Evolutionary conservation across 2,329 filamentous ascomycete species (phyloP).

Genomic region (Alternaria metachromatica): DNA sequence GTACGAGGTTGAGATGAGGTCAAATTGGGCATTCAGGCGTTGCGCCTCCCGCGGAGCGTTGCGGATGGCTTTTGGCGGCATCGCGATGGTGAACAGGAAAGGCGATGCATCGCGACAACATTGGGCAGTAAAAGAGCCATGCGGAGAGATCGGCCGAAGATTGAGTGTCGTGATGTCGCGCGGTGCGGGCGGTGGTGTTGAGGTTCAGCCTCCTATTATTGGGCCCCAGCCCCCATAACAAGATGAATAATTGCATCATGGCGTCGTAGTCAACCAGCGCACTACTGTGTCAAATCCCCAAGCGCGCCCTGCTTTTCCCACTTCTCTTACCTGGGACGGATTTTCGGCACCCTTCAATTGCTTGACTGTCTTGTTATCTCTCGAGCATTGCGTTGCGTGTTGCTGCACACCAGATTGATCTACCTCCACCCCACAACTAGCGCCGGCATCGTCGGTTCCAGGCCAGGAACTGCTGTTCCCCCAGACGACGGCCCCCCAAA

Average conservation of each 20-base stretch:
- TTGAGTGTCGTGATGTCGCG: neutral
- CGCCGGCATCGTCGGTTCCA: conserved; percentile 29
- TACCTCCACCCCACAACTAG: conserved; percentile 24
- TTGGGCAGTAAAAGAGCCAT: neutral
- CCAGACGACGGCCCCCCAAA: conserved; percentile 20
- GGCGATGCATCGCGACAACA: neutral
- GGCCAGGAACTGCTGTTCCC: conserved; percentile 25
- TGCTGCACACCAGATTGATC: conserved; percentile 15
- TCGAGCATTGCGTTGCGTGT: conserved; percentile 4
- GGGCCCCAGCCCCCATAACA: conserved; percentile 35
- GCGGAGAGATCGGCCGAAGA: neutral
- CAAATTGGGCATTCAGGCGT: neutral
- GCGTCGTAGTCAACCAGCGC: conserved; percentile 21
- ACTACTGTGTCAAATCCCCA: conserved; percentile 22
- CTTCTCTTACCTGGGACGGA: conserved; percentile 4
- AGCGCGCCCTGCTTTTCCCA: conserved; percentile 13
- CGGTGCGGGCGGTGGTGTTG: conserved; percentile 15
- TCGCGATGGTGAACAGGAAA: neutral
- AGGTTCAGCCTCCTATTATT: conserved; percentile 33
- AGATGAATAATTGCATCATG: conserved; percentile 39
- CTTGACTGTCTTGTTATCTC: neutral
- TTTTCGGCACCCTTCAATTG: conserved; percentile 6
- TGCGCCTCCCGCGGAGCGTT: conserved; percentile 7
- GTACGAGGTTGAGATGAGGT: conserved; percentile 1
- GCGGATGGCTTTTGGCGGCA: neutral